A percentile compares a stretch with the other conserved stretches of the same genome.
Evolutionary conservation across 495 filamentous ascomycete species (phyloP).

Genomic region (Tricharina praecox): DNA sequence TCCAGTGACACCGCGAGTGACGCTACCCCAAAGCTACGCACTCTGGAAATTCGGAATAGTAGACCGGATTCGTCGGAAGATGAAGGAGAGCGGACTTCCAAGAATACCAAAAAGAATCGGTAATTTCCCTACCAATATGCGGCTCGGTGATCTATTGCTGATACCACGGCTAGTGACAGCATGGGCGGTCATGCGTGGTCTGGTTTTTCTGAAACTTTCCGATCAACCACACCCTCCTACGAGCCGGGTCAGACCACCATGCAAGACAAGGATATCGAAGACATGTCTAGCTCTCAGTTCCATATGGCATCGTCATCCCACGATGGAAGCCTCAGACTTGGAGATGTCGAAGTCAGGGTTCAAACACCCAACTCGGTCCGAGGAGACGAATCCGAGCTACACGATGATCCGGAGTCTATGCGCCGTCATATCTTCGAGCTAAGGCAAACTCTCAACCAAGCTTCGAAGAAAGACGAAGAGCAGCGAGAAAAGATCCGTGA

Average conservation of each 20-base stretch:
- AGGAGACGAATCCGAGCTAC: constrained; percentile 14
- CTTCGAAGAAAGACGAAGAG: neutral
- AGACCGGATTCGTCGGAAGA: neutral
- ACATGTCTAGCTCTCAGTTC: neutral
- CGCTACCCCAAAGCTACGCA: too few relatives aligned
- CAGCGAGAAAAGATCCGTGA: neutral
- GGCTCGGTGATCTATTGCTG: neutral
- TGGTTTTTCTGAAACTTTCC: constrained; percentile 19
- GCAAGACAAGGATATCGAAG: neutral
- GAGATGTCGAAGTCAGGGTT: constrained; percentile 13
- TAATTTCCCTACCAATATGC: neutral
- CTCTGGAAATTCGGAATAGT: neutral
- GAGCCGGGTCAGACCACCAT: neutral
- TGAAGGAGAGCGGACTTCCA: neutral
- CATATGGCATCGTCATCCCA: neutral
- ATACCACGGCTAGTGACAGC: constrained; percentile 5
- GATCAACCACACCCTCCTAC: neutral
- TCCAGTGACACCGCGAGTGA: neutral
- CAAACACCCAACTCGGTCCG: constrained; percentile 19
- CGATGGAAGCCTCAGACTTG: constrained; percentile 9
- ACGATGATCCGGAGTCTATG: constrained; percentile 3
- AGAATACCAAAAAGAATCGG: neutral
- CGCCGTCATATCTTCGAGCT: neutral
- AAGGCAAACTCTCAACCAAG: neutral
- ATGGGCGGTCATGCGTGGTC: constrained; percentile 15